phyloP scores from a whole-genome alignment of 257 asterid species.

The Solanum piurae region DNA sequence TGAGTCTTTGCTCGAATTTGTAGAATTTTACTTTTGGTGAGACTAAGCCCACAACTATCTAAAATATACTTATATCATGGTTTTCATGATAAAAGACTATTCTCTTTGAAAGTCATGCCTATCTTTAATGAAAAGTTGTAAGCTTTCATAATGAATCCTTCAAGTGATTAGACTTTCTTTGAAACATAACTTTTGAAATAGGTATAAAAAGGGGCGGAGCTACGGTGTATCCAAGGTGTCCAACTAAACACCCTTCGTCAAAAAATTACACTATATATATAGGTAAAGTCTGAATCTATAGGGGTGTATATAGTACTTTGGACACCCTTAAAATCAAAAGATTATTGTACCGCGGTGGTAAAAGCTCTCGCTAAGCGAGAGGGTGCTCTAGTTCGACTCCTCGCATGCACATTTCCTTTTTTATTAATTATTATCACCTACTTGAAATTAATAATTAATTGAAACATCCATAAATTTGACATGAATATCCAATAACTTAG shows the following conservation, averaged over 20 bases:
- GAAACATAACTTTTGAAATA: too few species aligned
- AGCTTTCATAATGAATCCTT: too few species aligned
- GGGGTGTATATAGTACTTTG: neutral
- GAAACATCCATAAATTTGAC: neutral
- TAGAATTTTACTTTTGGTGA: too few species aligned
- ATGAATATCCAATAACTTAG: neutral
- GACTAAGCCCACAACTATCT: too few species aligned
- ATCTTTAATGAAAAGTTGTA: too few species aligned
- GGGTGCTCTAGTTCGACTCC: neutral
- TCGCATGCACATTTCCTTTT: neutral
- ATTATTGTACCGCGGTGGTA: neutral
- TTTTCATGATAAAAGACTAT: too few species aligned
- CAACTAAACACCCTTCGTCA: neutral
- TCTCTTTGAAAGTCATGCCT: too few species aligned
- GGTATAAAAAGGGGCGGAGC: neutral
- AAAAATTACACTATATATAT: neutral
- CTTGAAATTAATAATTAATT: neutral
- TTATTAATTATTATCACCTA: neutral
- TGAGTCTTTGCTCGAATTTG: too few species aligned
- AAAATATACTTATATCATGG: too few species aligned
- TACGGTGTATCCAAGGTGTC: neutral
- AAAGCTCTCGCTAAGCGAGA: neutral
- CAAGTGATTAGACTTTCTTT: too few species aligned
- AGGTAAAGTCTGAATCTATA: too few species aligned
- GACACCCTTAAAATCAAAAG: neutral